These are phyloP conservation scores for Strigomonas oncopelti DNA, from an alignment of 208 protist genomes.

Conservation along the genomic window DNA sequence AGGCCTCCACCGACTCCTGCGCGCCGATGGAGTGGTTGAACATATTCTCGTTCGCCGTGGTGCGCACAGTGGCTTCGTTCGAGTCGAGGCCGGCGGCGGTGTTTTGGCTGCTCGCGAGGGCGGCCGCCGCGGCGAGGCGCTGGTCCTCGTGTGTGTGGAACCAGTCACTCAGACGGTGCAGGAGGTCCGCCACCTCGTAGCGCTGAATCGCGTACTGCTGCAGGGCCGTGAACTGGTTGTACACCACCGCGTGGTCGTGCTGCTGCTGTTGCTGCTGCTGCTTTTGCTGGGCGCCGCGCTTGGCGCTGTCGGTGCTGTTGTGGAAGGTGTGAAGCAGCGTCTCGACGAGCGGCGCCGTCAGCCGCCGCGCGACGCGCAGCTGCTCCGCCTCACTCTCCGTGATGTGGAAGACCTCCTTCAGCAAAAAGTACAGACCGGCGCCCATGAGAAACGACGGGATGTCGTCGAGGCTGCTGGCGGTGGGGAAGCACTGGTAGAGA, in stretches of 20 bases:
- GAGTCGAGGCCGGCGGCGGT: neutral
- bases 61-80: neutral
- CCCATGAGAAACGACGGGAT: constrained; percentile 75
- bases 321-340: constrained; percentile 10
- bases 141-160: constrained; percentile 10
- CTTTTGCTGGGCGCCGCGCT: neutral
- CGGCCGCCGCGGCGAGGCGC: neutral
- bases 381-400: constrained; percentile 17
- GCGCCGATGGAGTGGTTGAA: constrained; percentile 8
- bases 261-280: neutral
- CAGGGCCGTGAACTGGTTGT: constrained; percentile 22
- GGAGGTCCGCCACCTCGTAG: constrained; percentile 39
- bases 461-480: constrained; percentile 52
- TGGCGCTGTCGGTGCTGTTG: neutral
- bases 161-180: constrained; percentile 32
- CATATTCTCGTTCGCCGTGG: constrained; percentile 5
- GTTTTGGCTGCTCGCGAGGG: neutral
- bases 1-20: constrained; percentile 19
- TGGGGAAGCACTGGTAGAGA: constrained; percentile 88
- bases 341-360: constrained; percentile 7
- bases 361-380: constrained; percentile 15
- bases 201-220: constrained; percentile 35
- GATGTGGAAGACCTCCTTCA: constrained; percentile 60
- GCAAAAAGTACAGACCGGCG: constrained; percentile 69
- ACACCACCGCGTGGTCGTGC: neutral